These are phyloP conservation scores for Teunomyces atbi DNA, from an alignment of 805 yeast genomes.

Conservation along the genomic window DNA sequence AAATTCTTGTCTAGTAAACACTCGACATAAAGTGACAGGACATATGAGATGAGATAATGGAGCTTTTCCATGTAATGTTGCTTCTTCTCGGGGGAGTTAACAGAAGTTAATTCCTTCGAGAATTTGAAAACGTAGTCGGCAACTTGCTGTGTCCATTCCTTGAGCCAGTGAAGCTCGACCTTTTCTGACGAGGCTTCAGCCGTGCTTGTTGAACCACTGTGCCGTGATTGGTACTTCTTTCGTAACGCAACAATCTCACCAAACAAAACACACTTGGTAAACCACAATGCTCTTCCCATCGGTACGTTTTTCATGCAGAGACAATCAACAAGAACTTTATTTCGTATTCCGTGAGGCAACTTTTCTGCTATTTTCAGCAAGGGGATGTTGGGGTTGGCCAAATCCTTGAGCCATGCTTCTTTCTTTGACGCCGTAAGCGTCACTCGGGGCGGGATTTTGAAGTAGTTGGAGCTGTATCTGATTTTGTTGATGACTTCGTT, in stretches of 20 bases:
- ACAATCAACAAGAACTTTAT: constrained; percentile 69
- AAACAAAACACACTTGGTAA: constrained; percentile 81
- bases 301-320: constrained; percentile 70
- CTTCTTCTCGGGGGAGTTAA: constrained; percentile 28
- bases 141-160: constrained; percentile 89
- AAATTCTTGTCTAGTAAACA: constrained; percentile 59
- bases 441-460: constrained; percentile 84
- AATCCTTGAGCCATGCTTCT: constrained; percentile 81
- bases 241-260: constrained; percentile 43
- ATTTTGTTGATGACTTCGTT: constrained; percentile 42
- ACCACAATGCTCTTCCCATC: constrained; percentile 82
- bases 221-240: constrained; percentile 26
- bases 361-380: constrained; percentile 68
- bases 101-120: constrained; percentile 37
- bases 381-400: constrained; percentile 67
- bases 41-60: constrained; percentile 57
- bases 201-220: neutral
- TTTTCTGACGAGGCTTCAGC: constrained; percentile 17
- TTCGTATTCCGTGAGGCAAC: constrained; percentile 87
- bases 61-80: constrained; percentile 49
- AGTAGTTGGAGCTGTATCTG: constrained; percentile 35
- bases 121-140: constrained; percentile 55
- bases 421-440: constrained; percentile 84
- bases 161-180: constrained; percentile 63
- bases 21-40: constrained; percentile 67